Conservation (phyloP, 2,329 filamentous ascomycete genomes). For the Amylocarpus encephaloides region DNA sequence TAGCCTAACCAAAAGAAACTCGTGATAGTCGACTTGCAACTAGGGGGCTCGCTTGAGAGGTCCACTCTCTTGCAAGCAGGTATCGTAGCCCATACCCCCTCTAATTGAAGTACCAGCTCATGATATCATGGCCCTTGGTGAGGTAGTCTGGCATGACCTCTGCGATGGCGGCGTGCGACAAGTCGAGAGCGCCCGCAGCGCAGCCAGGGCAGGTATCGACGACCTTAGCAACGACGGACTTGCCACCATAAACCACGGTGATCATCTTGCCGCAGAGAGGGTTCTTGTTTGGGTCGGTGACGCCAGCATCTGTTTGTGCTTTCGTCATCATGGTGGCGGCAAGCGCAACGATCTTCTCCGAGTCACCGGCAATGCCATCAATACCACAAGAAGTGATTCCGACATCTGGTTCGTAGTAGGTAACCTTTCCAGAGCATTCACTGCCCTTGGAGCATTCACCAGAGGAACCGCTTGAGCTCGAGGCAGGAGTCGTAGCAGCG, state of each 20-base stretch:
- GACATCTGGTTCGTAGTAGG: constrained; percentile 55
- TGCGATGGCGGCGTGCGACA: constrained; percentile 50
- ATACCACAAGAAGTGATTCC: constrained; percentile 2
- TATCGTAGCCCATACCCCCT: constrained; percentile 4
- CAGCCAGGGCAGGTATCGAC: constrained; percentile 76
- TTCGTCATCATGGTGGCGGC: constrained; percentile 56
- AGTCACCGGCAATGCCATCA: constrained; percentile 5
- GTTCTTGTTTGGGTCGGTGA: constrained; percentile 53
- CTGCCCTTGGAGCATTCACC: constrained; percentile 31
- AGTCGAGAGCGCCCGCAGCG: constrained; percentile 48
- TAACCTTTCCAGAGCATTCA: constrained; percentile 56
- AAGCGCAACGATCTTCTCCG: constrained; percentile 62
- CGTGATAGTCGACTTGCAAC: constrained; percentile 25
- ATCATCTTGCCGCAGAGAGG: constrained; percentile 64
- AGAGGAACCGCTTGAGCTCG: constrained; percentile 20
- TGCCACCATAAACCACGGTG: constrained; percentile 61
- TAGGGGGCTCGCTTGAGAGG: constrained; percentile 21
- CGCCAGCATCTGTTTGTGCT: constrained; percentile 9
- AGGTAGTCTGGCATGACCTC: constrained; percentile 39
- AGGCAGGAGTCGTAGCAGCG: constrained; percentile 15
- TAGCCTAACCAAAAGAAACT: constrained; percentile 23
- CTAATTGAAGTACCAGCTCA: constrained; percentile 43
- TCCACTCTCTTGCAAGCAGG: constrained; percentile 26
- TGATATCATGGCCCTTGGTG: constrained; percentile 37
- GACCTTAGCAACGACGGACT: constrained; percentile 51